Evolutionary conservation across 805 yeast species (phyloP), one percentile per base, ranked within the genome.

Genomic region (Monosporozyma aerobia): DNA sequence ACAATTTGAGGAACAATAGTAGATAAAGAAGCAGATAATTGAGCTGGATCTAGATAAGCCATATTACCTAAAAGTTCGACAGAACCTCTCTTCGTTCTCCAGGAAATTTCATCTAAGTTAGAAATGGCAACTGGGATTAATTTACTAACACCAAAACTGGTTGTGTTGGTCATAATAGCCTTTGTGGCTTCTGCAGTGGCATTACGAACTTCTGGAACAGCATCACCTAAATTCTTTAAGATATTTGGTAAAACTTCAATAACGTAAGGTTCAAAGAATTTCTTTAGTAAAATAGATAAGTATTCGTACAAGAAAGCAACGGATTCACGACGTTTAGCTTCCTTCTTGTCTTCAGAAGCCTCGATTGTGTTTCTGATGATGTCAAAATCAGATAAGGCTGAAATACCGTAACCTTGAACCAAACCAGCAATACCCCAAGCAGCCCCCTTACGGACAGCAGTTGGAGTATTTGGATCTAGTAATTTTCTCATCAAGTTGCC

Each of bases 21-120:
- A 0, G 97, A 86, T 60, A 94, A 74, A 0, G 97, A 89, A 0
- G 90, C 79, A 1, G 97, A 89, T 59, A 94, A 75, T 65, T 94
- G 99, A 2, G 94, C 78, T 3, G 99, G 99, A 63, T 92, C 97
- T 56, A 94, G 76, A 67, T 90, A 94, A 0, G 99, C 99, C 99
- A 94, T 94, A 25, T 96, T 83, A 69, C 99, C 99, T 47, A 94
- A 77, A 50, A 94, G 73, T 67, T 94, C 98, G 19, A 94, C 98
- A 6, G 98, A 87, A 3, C 98, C 99, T 71, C 90, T 88, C 72
- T 94, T 94, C 0, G 96, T 82, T 72, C 99, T 79, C 99, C 99
- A 94, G 0, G 95, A 85, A 53, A 84, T 82, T 55, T 88, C 95
- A 60, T 90, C 95, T 60, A 94, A 75, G 59, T 87, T 88, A 33